Evolutionary conservation across 305 asterid species (phyloP).

Genomic region (Coffea humblotiana): DNA sequence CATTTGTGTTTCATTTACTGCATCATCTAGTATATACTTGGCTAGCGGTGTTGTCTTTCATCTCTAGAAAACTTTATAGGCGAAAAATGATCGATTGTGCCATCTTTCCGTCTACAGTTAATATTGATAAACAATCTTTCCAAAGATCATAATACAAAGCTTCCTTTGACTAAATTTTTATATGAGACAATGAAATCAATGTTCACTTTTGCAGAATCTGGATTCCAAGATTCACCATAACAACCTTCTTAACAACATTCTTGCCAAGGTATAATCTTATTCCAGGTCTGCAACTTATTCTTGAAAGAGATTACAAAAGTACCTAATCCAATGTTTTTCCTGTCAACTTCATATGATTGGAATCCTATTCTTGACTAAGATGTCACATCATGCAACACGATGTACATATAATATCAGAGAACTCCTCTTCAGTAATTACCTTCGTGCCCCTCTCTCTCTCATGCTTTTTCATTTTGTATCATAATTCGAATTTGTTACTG

Average conservation of each 20-base stretch:
- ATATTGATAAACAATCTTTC: slow-evolving; percentile 4
- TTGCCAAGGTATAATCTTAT: slow-evolving; percentile 71
- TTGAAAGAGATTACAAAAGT: slow-evolving; percentile 5
- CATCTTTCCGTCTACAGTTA: neutral
- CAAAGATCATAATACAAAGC: neutral
- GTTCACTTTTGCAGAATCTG: slow-evolving; percentile 58
- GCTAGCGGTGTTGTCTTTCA: neutral
- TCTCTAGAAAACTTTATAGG: neutral
- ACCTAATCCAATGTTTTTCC: neutral
- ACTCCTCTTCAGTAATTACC: neutral
- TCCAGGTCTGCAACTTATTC: neutral
- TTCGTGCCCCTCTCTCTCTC: neutral
- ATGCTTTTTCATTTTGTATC: neutral
- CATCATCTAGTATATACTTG: neutral
- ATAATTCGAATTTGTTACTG: neutral
- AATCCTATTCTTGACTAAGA: neutral
- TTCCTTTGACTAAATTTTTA: neutral
- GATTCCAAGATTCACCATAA: slow-evolving; percentile 96
- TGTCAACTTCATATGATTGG: neutral
- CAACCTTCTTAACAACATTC: slow-evolving; percentile 91
- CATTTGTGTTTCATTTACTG: neutral
- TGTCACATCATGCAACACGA: neutral
- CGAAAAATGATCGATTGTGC: neutral
- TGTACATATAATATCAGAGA: neutral
- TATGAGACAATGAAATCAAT: neutral